A percentile compares a stretch with the other conserved stretches of the same genome.
Conservation (phyloP, 2,329 filamentous ascomycete genomes). For the Calonectria hawksworthii region DNA sequence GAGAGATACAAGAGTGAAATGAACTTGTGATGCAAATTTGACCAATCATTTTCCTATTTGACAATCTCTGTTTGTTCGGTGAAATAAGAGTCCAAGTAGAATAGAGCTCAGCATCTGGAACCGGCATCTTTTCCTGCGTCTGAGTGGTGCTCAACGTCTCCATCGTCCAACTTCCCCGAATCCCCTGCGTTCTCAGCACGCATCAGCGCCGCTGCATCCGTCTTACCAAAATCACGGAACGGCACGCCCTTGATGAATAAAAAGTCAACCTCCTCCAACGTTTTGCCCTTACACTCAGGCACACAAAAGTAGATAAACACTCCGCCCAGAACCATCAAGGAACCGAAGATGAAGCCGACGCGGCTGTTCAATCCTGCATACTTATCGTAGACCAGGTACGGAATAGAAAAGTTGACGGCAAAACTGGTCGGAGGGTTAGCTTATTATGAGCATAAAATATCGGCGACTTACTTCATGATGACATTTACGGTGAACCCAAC, state of each 20-base stretch:
- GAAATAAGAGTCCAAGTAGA: neutral
- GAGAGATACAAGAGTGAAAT: neutral
- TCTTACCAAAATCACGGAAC: constrained; percentile 34
- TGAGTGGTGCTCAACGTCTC: neutral
- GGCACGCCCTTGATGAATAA: constrained; percentile 35
- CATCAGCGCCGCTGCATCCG: constrained; percentile 34
- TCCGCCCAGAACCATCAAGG: neutral
- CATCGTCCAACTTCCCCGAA: neutral
- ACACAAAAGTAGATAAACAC: constrained; percentile 37
- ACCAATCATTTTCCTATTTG: neutral
- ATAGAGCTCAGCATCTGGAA: neutral
- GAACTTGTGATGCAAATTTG: neutral
- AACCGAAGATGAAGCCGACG: constrained; percentile 41
- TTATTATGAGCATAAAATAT: accelerated
- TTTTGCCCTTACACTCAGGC: constrained; percentile 38
- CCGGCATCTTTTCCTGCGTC: neutral
- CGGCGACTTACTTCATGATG: constrained; percentile 19
- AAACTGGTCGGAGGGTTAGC: constrained; percentile 26
- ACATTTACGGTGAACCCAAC: constrained; percentile 2
- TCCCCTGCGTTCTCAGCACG: neutral
- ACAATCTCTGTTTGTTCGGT: no score
- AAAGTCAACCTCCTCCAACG: constrained; percentile 36
- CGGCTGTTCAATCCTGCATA: constrained; percentile 37
- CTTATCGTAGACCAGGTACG: constrained; percentile 37
- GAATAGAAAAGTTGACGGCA: constrained; percentile 37